Evolutionary conservation across 1,284 basidiomycete species (phyloP), one percentile per base, ranked within the genome.

Genomic region (Trametes polyzona): DNA sequence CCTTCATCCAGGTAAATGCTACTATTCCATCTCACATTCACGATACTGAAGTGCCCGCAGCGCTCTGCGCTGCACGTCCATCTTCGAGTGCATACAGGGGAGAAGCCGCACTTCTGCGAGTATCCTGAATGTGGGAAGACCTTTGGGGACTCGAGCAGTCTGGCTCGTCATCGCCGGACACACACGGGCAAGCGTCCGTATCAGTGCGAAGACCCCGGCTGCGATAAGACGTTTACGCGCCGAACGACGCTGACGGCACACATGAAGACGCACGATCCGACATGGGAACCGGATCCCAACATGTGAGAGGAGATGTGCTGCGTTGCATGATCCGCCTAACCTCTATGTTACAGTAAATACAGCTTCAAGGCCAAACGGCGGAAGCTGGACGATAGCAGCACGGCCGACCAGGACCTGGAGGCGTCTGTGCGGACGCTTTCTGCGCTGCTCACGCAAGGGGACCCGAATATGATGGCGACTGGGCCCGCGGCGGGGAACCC

Each of bases 21-120:
- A 23, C 47, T 27, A 11, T 12, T 49, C 24, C 41, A 29, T 43
- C 16, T 48, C 51, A 47, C 41, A 42, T 33, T 37, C 30, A 47
- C 36, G 32, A 27, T 58, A 53, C 61, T 56, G 60, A 61, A 52
- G 62, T 55, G 24, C 61, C 56, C 49, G 49, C 68, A 93, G 91
- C 83, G 90, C 52, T 93, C 92, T 5, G 93, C 93, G 21, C 75
- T 95, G 55, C 90, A 91, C 47, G 93, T 95, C 4, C 93, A 95
- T 71, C 80, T 83, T 52, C 87, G 93, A 35, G 90, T 93, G 9
- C 93, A 95, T 69, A 93, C 92, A 6, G 93, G 93, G 46, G 93
- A 95, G 77, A 92, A 92, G 69, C 93, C 93, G 2, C 92, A 95
- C 72, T 83, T 81, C 57, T 95, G 93, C 74, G 90, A 92, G 73